Base-by-base conservation (phyloP, 164 flowering plant genomes). In the Sextonia rubra region DNA sequence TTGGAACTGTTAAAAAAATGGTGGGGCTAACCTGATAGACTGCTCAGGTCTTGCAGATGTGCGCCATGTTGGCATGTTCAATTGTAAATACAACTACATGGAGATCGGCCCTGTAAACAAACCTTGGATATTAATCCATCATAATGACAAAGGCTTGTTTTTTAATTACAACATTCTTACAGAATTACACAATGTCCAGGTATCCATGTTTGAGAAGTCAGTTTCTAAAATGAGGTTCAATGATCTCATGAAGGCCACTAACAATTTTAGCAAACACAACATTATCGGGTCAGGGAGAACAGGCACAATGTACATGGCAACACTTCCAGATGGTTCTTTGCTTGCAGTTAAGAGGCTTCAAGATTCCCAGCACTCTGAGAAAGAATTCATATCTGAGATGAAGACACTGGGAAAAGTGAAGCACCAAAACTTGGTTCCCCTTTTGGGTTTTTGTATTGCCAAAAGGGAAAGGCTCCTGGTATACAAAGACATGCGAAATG, bases 401-500 rank as follows among this genome's bases (percentile, higher is more conserved):
- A 74, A 15, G n/a, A 77, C 76, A 5, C 64, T 77, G 14, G 76
- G 77, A n/a, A 66, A 56, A 23, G 73, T 74, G 32, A 73, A 58
- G 23, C 75, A 75, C n/a, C 66, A 49, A 47, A 78, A 78, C 69
- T 71, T 78, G 78, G 78, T 73, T 66, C 71, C 74, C 20, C 71
- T 76, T 3, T 23, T 83, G 75, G 86, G 86, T 0, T 79, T 79
- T 52, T 83, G 84, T 58, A 30, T 83, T 52, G 80, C 77, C 18
- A 74, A 70, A 58, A 77, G 73, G 63, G 86, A 81, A 49, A 79
- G 79, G 74, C 64, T 83, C 75, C 49, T 83, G 79, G 78, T 83
- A 18, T 83, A 81, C 62, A 77, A 76, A 17, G 47, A 76, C 71
- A 81, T 83, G 86, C 17, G 27, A 26, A 79, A 77, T 71, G 86